A percentile compares a stretch with the other conserved stretches of the same genome.
These are phyloP conservation scores for Actinomucor elegans DNA, from an alignment of 371 early-diverging fungal genomes.

Conservation along the genomic window DNA sequence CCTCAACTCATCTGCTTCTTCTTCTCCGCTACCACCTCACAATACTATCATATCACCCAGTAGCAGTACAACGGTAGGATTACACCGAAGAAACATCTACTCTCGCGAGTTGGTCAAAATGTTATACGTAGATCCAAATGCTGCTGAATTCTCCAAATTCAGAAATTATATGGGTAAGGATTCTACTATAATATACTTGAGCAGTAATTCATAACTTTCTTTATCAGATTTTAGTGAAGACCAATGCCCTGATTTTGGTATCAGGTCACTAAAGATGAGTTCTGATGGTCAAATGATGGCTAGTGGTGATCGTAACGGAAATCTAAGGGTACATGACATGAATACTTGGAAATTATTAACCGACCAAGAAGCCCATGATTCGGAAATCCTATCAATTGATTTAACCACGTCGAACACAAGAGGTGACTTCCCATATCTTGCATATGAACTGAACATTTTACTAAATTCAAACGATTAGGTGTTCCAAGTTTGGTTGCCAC, in stretches of 20 bases:
- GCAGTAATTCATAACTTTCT: not conserved
- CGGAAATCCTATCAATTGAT: slow-evolving; percentile 80
- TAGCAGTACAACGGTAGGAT: slow-evolving; percentile 24
- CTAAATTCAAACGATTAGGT: too few species aligned
- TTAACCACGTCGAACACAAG: slow-evolving; percentile 45
- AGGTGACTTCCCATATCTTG: too few species aligned
- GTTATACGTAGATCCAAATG: slow-evolving; percentile 54
- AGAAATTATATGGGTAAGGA: slow-evolving; percentile 38
- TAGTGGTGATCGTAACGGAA: slow-evolving; percentile 79
- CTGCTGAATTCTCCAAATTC: slow-evolving; percentile 40
- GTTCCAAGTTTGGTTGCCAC: slow-evolving; percentile 67
- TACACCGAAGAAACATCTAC: slow-evolving; percentile 56
- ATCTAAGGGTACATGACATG: slow-evolving; percentile 66
- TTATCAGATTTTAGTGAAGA: slow-evolving; percentile 33
- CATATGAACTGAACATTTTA: too few species aligned
- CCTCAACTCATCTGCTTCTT: slow-evolving; percentile 22
- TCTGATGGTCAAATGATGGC: slow-evolving; percentile 69
- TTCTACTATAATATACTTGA: not conserved
- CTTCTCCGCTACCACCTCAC: slow-evolving; percentile 7
- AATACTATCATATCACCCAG: slow-evolving; percentile 22
- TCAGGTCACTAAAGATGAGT: slow-evolving; percentile 71
- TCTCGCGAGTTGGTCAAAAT: slow-evolving; percentile 62
- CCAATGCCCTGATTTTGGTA: slow-evolving; percentile 60
- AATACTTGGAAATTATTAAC: slow-evolving; percentile 60
- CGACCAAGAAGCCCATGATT: slow-evolving; percentile 82